Percentiles rank a stretch among this genome's conserved stretches.
These are phyloP conservation scores for Bolboschoenus planiculmis DNA, from an alignment of 176 grass and related monocot species.

Conservation along the genomic window DNA sequence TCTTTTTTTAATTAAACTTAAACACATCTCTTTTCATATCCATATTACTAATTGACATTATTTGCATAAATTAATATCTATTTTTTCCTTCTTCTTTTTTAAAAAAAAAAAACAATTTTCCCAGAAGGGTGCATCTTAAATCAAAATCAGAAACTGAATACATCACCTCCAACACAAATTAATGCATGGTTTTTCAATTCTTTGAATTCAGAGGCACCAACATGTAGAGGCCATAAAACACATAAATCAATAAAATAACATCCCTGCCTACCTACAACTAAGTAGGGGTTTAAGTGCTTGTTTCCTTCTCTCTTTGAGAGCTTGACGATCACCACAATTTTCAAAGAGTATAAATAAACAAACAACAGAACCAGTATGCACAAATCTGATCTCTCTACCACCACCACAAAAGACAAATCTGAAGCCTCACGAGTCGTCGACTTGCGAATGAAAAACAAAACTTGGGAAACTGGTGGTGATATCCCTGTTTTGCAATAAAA, in stretches of 20 bases:
- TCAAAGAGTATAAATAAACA: neutral
- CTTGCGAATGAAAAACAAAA: conserved; percentile 28
- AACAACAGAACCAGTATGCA: neutral
- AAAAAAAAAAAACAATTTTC: neutral
- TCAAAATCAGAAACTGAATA: neutral
- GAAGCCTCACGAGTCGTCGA: conserved; percentile 18
- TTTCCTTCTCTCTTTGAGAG: neutral
- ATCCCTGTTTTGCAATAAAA: conserved; percentile 19
- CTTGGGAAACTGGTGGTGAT: conserved; percentile 26
- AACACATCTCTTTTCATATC: too few species aligned
- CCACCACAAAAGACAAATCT: neutral
- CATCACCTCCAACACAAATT: neutral
- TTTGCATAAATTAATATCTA: neutral
- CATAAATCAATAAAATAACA: conserved; percentile 6
- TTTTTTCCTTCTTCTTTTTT: neutral
- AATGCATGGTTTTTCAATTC: neutral
- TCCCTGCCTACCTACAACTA: neutral
- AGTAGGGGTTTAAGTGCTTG: neutral
- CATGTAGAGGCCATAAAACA: neutral
- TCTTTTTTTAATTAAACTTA: too few species aligned
- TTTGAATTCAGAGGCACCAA: neutral
- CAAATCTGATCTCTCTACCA: neutral
- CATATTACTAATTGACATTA: too few species aligned
- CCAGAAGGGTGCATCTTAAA: neutral
- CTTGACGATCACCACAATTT: neutral